Evolutionary conservation across 1,284 basidiomycete genomes (phyloP).

Genomic region (Dichomitus squalens): DNA sequence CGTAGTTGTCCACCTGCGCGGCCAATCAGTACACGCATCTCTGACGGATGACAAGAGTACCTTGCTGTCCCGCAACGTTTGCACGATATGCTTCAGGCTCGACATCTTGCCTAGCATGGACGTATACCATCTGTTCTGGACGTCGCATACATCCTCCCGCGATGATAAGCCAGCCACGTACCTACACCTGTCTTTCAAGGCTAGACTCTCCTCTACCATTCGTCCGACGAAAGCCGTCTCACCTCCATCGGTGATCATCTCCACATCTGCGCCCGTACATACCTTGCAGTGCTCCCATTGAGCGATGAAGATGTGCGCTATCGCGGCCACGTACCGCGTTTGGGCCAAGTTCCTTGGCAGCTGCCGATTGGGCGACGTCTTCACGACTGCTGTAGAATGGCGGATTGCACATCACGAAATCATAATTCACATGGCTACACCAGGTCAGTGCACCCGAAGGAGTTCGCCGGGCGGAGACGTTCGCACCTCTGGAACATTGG

Average conservation of each 20-base stretch:
- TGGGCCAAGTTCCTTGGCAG: constrained; percentile 62
- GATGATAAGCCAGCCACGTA: constrained; percentile 30
- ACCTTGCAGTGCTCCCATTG: constrained; percentile 44
- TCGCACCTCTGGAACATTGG: constrained; percentile 8
- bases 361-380: constrained; percentile 66
- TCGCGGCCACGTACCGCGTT: constrained; percentile 55
- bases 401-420: constrained; percentile 94
- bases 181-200: constrained; percentile 51
- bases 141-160: neutral
- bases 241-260: constrained; percentile 88
- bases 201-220: constrained; percentile 79
- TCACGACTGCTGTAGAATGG: constrained; percentile 83
- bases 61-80: constrained; percentile 49
- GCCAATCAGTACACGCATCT: neutral
- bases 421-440: constrained; percentile 41
- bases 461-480: too few relatives aligned
- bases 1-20: constrained; percentile 80
- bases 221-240: constrained; percentile 77
- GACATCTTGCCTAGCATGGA: constrained; percentile 89
- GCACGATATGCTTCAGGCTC: constrained; percentile 67
- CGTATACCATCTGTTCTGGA: constrained; percentile 78
- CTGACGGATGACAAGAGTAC: constrained; percentile 39
- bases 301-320: neutral
- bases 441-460: neutral
- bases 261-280: constrained; percentile 81